Evolutionary conservation across 768 basidiomycete species (phyloP).

Genomic region (Kwoniella sp.): DNA sequence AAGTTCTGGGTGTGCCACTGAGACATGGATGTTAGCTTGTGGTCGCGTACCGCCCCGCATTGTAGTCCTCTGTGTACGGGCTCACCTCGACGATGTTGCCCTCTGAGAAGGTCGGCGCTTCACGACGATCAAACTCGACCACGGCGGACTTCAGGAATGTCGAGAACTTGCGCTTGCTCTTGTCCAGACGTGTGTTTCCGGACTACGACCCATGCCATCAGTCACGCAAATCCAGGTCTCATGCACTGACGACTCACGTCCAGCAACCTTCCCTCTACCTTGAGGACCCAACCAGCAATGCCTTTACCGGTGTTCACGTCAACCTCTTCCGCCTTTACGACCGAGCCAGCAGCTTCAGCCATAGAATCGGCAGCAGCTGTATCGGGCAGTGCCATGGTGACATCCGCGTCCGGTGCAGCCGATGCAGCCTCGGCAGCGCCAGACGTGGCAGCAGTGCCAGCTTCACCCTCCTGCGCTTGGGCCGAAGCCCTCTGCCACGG

Average conservation of each 20-base stretch:
- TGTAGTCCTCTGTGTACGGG: not conserved
- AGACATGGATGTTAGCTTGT: constrained; percentile 48
- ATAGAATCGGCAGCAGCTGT: not conserved
- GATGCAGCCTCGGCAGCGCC: constrained; percentile 43
- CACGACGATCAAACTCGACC: constrained; percentile 74
- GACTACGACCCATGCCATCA: constrained; percentile 17
- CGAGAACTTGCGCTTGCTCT: constrained; percentile 66
- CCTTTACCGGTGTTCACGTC: constrained; percentile 80
- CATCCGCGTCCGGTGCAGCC: constrained; percentile 6
- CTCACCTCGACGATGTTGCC: constrained; percentile 84
- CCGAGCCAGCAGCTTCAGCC: not conserved
- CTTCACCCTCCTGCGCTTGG: constrained; percentile 24
- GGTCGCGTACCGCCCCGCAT: constrained; percentile 47
- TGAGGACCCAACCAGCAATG: constrained; percentile 82
- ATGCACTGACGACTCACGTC: constrained; percentile 46
- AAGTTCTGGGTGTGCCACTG: constrained; percentile 50
- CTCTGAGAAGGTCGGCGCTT: constrained; percentile 72
- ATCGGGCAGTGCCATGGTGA: constrained; percentile 10
- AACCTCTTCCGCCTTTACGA: constrained; percentile 25
- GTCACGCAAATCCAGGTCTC: not conserved
- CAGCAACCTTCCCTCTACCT: constrained; percentile 78
- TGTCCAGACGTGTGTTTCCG: constrained; percentile 47
- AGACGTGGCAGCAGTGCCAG: not conserved
- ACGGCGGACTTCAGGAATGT: constrained; percentile 77
- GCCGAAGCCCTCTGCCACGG: constrained; percentile 63